Evolutionary conservation across 108 stramenopile species (phyloP).

Genomic region (Cyclotella baltica): DNA sequence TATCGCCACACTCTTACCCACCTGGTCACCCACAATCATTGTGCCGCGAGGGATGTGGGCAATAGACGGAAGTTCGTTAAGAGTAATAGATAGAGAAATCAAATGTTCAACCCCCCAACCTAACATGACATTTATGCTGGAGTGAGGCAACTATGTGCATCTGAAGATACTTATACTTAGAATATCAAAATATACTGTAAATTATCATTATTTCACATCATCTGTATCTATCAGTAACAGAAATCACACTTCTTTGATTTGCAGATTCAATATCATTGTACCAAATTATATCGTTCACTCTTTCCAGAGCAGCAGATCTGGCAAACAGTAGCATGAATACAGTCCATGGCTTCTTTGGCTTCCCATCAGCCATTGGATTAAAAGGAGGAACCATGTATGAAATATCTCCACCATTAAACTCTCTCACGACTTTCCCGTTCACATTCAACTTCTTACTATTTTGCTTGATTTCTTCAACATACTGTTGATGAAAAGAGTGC

Average conservation of each 20-base stretch:
- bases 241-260: too few species aligned
- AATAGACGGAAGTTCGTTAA: constrained; percentile 7
- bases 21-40: background rate
- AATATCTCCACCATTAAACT: constrained; percentile 12
- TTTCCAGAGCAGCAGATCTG: constrained; percentile 23
- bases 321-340: constrained; percentile 35
- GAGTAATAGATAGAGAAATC: too few species aligned
- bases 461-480: constrained; percentile 23
- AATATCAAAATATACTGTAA: too few species aligned
- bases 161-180: too few species aligned
- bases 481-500: constrained; percentile 33
- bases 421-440: constrained; percentile 24
- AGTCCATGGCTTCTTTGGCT: constrained; percentile 30
- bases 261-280: constrained; percentile 18
- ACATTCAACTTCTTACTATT: background rate
- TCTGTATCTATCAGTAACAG: too few species aligned
- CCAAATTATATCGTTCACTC: constrained; percentile 39
- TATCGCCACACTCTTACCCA: constrained; percentile 22
- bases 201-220: too few species aligned
- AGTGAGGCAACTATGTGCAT: too few species aligned
- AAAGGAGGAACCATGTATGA: constrained; percentile 34
- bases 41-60: constrained; percentile 5
- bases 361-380: constrained; percentile 20
- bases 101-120: background rate
- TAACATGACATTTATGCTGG: too few species aligned